Conservation (phyloP, 2,329 filamentous ascomycete species). For the Huntiella abstrusa region DNA sequence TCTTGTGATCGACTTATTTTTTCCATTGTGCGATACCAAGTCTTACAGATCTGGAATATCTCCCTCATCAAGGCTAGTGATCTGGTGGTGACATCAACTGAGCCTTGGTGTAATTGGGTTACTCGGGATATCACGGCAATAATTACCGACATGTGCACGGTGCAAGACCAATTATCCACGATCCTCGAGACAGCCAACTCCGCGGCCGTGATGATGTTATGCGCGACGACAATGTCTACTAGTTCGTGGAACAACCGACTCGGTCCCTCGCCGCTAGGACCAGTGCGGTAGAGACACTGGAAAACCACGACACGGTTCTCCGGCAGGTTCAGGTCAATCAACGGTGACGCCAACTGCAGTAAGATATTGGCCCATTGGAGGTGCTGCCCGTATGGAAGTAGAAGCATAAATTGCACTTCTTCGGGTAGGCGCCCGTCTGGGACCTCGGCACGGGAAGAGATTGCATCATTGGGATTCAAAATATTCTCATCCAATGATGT, state of each 20-base stretch:
- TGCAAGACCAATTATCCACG: conserved; percentile 33
- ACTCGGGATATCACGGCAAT: conserved; percentile 24
- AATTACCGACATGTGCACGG: conserved; percentile 21
- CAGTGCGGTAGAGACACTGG: conserved; percentile 30
- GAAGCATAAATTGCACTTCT: conserved; percentile 34
- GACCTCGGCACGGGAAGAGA: conserved; percentile 29
- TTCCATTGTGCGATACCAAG: too few relatives aligned
- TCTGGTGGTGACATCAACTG: too few relatives aligned
- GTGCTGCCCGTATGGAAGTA: conserved; percentile 27
- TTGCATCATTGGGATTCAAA: conserved; percentile 27
- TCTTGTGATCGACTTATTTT: too few relatives aligned
- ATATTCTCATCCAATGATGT: too few relatives aligned
- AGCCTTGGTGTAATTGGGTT: conserved; percentile 13
- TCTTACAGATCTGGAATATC: too few relatives aligned
- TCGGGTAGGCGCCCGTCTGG: conserved; percentile 28
- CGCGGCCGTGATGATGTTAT: conserved; percentile 17
- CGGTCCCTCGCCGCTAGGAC: conserved; percentile 16
- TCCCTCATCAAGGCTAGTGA: too few relatives aligned
- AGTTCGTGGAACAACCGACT: background rate
- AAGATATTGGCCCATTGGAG: conserved; percentile 40
- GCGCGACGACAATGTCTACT: conserved; percentile 19
- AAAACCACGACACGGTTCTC: conserved; percentile 28
- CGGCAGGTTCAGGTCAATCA: conserved; percentile 30
- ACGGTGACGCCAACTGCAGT: conserved; percentile 26
- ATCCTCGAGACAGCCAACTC: conserved; percentile 18